Evolutionary conservation across 1,284 basidiomycete genomes (phyloP).

Genomic region (Veloboletus limbatus): DNA sequence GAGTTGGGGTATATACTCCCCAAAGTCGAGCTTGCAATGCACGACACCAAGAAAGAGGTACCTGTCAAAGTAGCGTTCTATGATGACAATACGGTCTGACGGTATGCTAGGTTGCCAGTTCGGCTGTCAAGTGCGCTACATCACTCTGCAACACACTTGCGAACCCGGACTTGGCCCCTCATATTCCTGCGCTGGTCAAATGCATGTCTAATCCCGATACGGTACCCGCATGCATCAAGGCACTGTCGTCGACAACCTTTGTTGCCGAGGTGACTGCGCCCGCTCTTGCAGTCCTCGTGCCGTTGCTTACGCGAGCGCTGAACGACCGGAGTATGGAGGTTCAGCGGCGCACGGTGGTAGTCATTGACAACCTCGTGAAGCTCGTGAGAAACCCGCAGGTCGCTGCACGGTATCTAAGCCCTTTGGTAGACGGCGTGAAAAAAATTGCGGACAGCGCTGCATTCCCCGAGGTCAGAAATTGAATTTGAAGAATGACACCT

Average conservation of each 20-base stretch:
- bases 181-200: conserved; percentile 89
- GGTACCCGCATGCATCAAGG: conserved; percentile 94
- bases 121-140: conserved; percentile 92
- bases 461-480: conserved; percentile 80
- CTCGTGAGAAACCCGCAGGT: conserved; percentile 91
- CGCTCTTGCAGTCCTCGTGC: conserved; percentile 94
- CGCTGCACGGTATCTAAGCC: conserved; percentile 86
- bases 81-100: conserved; percentile 7
- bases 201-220: conserved; percentile 91
- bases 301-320: conserved; percentile 87
- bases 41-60: conserved; percentile 96
- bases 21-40: conserved; percentile 89
- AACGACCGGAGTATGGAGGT: conserved; percentile 97
- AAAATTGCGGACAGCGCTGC: conserved; percentile 90
- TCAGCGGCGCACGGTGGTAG: conserved; percentile 84
- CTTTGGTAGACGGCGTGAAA: conserved; percentile 89
- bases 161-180: conserved; percentile 91
- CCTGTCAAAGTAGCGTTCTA: conserved; percentile 16
- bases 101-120: conserved; percentile 71
- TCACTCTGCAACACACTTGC: conserved; percentile 89
- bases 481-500: conserved; percentile 12
- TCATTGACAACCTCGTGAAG: conserved; percentile 97
- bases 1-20: conserved; percentile 85
- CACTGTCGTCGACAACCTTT: conserved; percentile 91
- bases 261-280: conserved; percentile 97